Base-by-base conservation (phyloP, 1,284 basidiomycete species). In the Kwoniella shivajii region DNA sequence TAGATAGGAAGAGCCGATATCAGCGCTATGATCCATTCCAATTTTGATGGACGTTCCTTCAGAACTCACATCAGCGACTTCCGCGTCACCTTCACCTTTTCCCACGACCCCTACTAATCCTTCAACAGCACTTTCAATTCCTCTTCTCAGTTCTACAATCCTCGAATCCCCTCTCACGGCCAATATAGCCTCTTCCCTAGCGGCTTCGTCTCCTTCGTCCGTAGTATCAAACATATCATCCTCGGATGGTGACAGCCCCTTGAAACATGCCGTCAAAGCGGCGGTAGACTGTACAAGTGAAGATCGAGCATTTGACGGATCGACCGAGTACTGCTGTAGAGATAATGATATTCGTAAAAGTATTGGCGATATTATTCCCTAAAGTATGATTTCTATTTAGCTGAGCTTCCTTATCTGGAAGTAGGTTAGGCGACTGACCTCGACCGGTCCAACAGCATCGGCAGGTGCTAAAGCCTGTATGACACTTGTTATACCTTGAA, bases 401-500 rank as follows among this genome's bases (percentile, higher is more conserved):
- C 16, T 54, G 56, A 16, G 2, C 9, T 6, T 14, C 2, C 22
- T 4, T 11, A 2, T 10, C 1, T 18, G 16, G 3, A 26, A 10
- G 0, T 41, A 33, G 37, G 13, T 29, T 14, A 46, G 37, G 13
- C 16, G 18, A 69, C 79, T 55, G 47, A 88, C 88, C 74, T 89
- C 85, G n/a, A 92, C 82, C 0, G 90, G 88, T 0, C 85, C 82
- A 26, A 93, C 86, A 51, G 85, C 88, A 49, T 91, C 86, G 20
- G 80, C 78, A 0, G 89, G 86, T 0, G 88, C 85, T 48, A 95
- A 73, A 0, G 91, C 92, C 67, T 94, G 89, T 42, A 94, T 89
- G 1, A 95, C 90, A 59, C 89, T 92, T 1, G 90, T 86, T 56
- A 95, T 92, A 0, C 87, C 90, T 72, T 94, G 89, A 48, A 94